Evolutionary conservation across 2,329 filamentous ascomycete genomes (phyloP).

Genomic region (Didymella sp.): DNA sequence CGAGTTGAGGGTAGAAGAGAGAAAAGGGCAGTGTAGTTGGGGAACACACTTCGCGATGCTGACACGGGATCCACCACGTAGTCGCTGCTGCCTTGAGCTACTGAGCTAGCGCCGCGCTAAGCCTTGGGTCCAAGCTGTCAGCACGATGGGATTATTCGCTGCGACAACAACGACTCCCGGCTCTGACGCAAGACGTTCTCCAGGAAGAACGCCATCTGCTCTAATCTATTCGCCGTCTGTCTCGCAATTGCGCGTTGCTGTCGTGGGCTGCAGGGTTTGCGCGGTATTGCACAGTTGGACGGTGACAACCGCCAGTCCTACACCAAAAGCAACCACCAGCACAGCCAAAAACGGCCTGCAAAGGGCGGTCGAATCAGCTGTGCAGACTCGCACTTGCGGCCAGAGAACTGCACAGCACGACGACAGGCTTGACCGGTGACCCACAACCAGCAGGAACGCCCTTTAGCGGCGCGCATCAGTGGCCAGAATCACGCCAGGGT

Average conservation of each 20-base stretch:
- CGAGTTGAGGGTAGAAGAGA: conserved; percentile 30
- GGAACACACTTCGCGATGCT: conserved; percentile 13
- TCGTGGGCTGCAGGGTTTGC: conserved; percentile 3
- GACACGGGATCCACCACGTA: conserved; percentile 9
- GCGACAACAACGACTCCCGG: conserved; percentile 23
- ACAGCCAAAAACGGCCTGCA: conserved; percentile 17
- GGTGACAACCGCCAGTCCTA: conserved; percentile 20
- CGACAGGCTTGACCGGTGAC: conserved; percentile 28
- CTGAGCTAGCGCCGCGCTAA: conserved; percentile 21
- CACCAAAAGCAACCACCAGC: conserved; percentile 6
- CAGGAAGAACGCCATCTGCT: conserved; percentile 16
- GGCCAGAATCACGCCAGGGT: conserved; percentile 22
- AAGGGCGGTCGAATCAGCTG: conserved; percentile 23
- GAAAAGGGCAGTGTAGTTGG: conserved; percentile 20
- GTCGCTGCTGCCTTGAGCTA: conserved; percentile 2
- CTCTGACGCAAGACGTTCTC: conserved; percentile 26
- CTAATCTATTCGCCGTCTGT: conserved; percentile 19
- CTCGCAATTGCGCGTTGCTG: conserved; percentile 20
- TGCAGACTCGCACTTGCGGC: conserved; percentile 6
- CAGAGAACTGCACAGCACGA: conserved; percentile 11
- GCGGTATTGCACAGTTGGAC: background rate
- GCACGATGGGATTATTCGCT: conserved; percentile 31
- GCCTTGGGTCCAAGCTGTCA: conserved; percentile 31
- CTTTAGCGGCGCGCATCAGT: conserved; percentile 23
- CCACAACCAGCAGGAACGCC: conserved; percentile 32